These are phyloP conservation scores for Mycena galericulata DNA, from an alignment of 768 basidiomycete genomes.

Conservation along the genomic window DNA sequence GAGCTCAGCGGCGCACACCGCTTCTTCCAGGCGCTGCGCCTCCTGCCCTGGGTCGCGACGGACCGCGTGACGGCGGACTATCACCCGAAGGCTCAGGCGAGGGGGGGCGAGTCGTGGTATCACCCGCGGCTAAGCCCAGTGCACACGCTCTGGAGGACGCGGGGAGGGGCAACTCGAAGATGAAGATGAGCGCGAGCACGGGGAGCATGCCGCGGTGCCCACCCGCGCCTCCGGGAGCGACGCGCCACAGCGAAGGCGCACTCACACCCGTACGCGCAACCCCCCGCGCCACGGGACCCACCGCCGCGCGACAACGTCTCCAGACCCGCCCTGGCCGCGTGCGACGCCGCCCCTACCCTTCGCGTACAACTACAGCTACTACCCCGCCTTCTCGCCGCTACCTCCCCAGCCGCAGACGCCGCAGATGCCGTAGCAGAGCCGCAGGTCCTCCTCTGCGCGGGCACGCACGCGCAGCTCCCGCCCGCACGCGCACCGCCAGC, in stretches of 20 bases:
- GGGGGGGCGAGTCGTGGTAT: conserved; percentile 8
- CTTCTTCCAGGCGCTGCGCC: conserved; percentile 31
- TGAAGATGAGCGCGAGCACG: no score
- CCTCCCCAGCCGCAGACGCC: no score
- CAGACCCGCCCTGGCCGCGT: no score
- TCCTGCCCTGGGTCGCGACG: conserved; percentile 36
- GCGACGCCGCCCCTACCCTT: neutral
- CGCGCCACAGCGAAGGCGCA: neutral
- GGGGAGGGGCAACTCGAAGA: no score
- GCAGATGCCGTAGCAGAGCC: neutral
- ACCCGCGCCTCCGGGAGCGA: neutral
- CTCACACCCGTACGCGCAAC: neutral
- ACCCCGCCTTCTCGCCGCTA: conserved; percentile 27
- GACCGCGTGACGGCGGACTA: conserved; percentile 33
- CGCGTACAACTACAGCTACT: neutral
- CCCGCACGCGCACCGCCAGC: conserved; percentile 13
- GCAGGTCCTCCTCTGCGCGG: neutral
- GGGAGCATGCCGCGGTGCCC: neutral
- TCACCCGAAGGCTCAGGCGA: conserved; percentile 23
- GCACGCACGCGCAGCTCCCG: neutral
- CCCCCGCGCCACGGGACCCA: conserved; percentile 8
- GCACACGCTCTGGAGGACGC: no score
- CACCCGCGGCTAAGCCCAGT: conserved; percentile 14
- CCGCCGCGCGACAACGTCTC: conserved; percentile 4
- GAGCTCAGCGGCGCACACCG: conserved; percentile 30